These are phyloP conservation scores for Rosa persica DNA, from an alignment of 306 rosid genomes.

Conservation along the genomic window DNA sequence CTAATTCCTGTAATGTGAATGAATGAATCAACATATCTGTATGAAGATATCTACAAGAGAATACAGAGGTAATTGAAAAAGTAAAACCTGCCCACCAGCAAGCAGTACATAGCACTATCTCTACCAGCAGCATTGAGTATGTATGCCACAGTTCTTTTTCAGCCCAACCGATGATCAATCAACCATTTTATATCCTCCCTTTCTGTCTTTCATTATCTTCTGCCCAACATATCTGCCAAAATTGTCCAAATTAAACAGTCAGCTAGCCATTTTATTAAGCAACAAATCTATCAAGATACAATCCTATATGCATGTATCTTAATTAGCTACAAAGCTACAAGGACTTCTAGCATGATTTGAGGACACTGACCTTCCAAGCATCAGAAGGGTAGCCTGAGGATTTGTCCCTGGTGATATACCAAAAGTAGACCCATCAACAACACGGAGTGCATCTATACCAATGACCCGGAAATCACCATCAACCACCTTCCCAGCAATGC, in stretches of 20 bases:
- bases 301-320: not conserved
- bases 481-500: conserved; percentile 81
- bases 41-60: conserved; percentile 1
- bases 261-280: conserved; percentile 1
- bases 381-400: conserved; percentile 90
- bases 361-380: conserved; percentile 72
- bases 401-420: conserved; percentile 82
- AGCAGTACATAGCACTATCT: not conserved
- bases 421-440: conserved; percentile 83
- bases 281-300: not conserved
- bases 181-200: conserved; percentile 16
- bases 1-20: not conserved
- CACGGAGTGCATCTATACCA: conserved; percentile 58
- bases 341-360: not conserved
- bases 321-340: not conserved
- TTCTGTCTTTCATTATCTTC: conserved; percentile 45
- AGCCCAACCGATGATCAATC: not conserved
- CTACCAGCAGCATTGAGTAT: not conserved
- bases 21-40: conserved; percentile 10
- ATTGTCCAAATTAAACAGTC: conserved; percentile 10
- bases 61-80: not conserved
- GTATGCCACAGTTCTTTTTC: not conserved
- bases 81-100: not conserved
- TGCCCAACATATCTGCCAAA: conserved; percentile 58
- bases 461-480: conserved; percentile 49